These are phyloP conservation scores for Salix dunnii DNA, from an alignment of 345 rosid genomes.

Conservation along the genomic window DNA sequence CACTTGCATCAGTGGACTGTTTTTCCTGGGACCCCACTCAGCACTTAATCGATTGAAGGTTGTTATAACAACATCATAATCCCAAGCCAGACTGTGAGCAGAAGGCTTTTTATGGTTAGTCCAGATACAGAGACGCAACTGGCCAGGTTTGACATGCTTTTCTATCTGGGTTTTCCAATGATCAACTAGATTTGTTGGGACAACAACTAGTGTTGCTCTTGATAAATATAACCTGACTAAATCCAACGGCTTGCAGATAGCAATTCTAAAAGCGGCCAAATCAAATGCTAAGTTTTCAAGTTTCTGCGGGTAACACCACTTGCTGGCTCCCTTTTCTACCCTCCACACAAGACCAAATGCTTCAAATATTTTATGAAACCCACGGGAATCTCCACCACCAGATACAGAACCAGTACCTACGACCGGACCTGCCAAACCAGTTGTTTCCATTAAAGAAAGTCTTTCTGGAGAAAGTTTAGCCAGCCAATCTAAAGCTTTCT, in stretches of 20 bases:
- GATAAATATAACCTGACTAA: constrained; percentile 78
- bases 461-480: constrained; percentile 59
- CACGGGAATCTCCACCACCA: constrained; percentile 35
- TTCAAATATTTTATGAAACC: constrained; percentile 58
- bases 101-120: constrained; percentile 58
- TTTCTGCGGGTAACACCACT: constrained; percentile 72
- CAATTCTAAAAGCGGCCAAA: constrained; percentile 70
- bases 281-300: constrained; percentile 83
- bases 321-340: constrained; percentile 53
- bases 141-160: constrained; percentile 72
- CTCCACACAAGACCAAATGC: constrained; percentile 77
- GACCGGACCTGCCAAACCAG: constrained; percentile 67
- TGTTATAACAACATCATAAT: constrained; percentile 87
- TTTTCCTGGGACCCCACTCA: constrained; percentile 78
- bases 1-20: constrained; percentile 83
- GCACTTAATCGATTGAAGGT: constrained; percentile 92
- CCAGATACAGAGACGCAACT: constrained; percentile 74
- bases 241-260: constrained; percentile 74
- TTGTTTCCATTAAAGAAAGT: constrained; percentile 79
- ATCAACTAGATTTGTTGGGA: constrained; percentile 85
- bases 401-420: constrained; percentile 39
- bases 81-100: constrained; percentile 93
- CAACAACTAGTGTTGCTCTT: constrained; percentile 81
- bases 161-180: constrained; percentile 91
- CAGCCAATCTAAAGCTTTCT: constrained; percentile 79